Conservation (phyloP, 768 basidiomycete genomes). For the Kwoniella bestiolae region DNA sequence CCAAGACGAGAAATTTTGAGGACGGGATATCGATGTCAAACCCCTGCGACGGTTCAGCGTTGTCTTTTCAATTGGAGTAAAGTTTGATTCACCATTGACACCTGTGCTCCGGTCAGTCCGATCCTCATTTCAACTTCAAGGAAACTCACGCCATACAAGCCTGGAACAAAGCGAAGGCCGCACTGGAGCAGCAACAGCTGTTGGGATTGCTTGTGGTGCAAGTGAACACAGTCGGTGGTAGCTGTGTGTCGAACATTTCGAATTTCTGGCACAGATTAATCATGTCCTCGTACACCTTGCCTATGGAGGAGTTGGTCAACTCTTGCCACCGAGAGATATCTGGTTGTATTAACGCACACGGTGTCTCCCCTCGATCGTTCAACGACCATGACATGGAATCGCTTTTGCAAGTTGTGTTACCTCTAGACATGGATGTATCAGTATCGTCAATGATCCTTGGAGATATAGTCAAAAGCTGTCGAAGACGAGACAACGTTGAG, state of each 20-base stretch:
- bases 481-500: background rate
- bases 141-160: background rate
- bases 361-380: slow-evolving; percentile 3
- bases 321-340: background rate
- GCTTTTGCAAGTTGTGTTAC: slow-evolving; percentile 1
- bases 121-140: background rate
- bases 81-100: slow-evolving; percentile 3
- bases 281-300: slow-evolving; percentile 2
- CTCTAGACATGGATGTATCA: background rate
- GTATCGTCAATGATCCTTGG: background rate
- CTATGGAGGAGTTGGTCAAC: background rate
- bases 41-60: background rate
- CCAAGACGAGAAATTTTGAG: slow-evolving; percentile 8
- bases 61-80: background rate
- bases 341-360: background rate
- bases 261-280: background rate
- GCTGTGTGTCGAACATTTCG: slow-evolving; percentile 5
- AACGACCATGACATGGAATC: background rate
- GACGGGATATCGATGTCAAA: background rate
- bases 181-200: slow-evolving; percentile 7
- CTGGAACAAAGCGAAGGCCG: slow-evolving; percentile 1
- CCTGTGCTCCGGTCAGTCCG: background rate
- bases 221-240: slow-evolving; percentile 2
- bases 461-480: background rate
- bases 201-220: slow-evolving; percentile 3